Conservation (phyloP, 192 early-diverging fungal genomes). For the Coemansia reversa region DNA sequence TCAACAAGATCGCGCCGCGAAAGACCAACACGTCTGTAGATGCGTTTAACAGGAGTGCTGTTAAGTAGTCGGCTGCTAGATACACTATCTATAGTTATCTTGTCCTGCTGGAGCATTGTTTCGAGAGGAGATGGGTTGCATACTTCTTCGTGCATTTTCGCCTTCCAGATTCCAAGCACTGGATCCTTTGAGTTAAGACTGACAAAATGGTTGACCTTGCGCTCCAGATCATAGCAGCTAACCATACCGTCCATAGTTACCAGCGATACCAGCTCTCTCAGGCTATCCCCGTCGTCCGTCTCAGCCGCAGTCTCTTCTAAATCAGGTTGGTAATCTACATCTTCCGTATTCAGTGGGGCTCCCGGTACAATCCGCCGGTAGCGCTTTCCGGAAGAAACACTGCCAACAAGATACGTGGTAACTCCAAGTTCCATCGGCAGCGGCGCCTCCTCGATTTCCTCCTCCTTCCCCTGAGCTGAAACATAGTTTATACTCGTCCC, state of each 20-base stretch:
- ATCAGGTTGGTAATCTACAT: neutral
- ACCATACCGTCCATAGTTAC: constrained; percentile 54
- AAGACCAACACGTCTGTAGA: constrained; percentile 43
- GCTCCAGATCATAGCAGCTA: constrained; percentile 43
- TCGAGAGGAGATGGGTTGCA: constrained; percentile 34
- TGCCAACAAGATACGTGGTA: constrained; percentile 51
- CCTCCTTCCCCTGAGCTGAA: constrained; percentile 29
- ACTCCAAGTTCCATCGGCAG: constrained; percentile 51
- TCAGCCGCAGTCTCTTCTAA: neutral
- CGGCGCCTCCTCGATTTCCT: constrained; percentile 55
- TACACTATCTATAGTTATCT: constrained; percentile 2
- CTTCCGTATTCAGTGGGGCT: neutral
- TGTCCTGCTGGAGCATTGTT: constrained; percentile 16
- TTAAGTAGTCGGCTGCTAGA: constrained; percentile 13
- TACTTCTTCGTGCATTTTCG: constrained; percentile 53
- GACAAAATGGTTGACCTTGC: constrained; percentile 46
- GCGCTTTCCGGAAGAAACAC: constrained; percentile 43
- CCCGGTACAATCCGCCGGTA: constrained; percentile 27
- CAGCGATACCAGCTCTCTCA: constrained; percentile 41
- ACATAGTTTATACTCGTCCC: constrained; percentile 22
- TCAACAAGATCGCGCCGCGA: constrained; percentile 40
- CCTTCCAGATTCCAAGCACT: constrained; percentile 53
- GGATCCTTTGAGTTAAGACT: constrained; percentile 38
- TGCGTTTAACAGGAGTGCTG: constrained; percentile 34
- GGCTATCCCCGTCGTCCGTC: neutral